These are phyloP conservation scores for Kodamaea sp. DNA, from an alignment of 1,139 yeast genomes.

Conservation along the genomic window DNA sequence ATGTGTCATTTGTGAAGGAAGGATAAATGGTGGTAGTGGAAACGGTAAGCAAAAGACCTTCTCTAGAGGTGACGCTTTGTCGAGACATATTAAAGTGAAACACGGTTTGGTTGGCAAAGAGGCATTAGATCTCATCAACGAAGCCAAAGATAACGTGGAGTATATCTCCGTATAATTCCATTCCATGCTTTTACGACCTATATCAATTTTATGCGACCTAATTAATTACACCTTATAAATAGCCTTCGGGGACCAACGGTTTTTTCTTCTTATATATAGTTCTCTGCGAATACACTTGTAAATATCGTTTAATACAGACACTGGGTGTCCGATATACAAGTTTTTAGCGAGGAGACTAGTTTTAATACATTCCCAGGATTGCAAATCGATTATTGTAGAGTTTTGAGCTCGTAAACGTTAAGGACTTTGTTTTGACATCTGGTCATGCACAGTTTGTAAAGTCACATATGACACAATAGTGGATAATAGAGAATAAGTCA, in stretches of 20 bases:
- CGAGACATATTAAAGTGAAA: constrained; percentile 50
- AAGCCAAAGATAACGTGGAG: constrained; percentile 77
- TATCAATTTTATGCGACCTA: neutral
- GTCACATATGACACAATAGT: too few species aligned
- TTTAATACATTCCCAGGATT: too few species aligned
- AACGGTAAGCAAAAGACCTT: constrained; percentile 59
- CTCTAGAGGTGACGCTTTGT: constrained; percentile 51
- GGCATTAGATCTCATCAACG: constrained; percentile 62
- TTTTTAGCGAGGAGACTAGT: too few species aligned
- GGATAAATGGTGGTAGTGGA: constrained; percentile 52
- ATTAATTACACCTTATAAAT: constrained; percentile 4
- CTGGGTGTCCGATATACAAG: too few species aligned
- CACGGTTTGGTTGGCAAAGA: constrained; percentile 50
- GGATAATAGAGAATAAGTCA: too few species aligned
- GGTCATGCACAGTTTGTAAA: too few species aligned
- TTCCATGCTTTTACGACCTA: too few species aligned
- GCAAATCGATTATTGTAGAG: too few species aligned
- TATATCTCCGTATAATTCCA: constrained; percentile 50
- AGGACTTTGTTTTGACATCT: too few species aligned
- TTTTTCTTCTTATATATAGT: constrained; percentile 8
- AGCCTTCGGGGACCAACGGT: constrained; percentile 2
- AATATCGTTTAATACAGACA: too few species aligned
- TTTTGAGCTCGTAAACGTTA: too few species aligned
- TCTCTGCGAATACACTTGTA: constrained; percentile 10
- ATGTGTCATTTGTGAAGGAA: constrained; percentile 53